Evolutionary conservation across 208 protist species (phyloP).

Genomic region (Trypanosoma lewisi): DNA sequence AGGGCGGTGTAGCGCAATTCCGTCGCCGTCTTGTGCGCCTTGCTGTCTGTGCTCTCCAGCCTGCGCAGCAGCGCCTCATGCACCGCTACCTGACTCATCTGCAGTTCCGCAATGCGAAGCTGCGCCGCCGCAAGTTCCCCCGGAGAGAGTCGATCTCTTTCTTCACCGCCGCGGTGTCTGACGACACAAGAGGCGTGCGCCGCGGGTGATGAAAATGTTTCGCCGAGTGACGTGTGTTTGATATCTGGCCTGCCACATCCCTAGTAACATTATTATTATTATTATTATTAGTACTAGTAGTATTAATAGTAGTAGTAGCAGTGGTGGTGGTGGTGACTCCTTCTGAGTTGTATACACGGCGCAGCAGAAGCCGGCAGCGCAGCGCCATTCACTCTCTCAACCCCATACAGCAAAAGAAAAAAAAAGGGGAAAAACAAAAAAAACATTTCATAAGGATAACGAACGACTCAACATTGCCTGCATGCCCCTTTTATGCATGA

Average conservation of each 20-base stretch:
- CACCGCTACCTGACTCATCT: slow-evolving; percentile 33
- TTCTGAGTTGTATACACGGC: neutral
- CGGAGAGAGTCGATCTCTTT: slow-evolving; percentile 31
- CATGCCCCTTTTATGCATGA: no score
- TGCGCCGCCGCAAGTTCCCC: slow-evolving; percentile 54
- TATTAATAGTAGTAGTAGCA: slow-evolving; percentile 8
- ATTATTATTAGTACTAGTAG: neutral
- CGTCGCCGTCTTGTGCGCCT: slow-evolving; percentile 45
- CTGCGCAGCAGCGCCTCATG: slow-evolving; percentile 35
- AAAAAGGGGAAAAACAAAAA: slow-evolving; percentile 6
- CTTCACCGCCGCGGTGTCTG: neutral
- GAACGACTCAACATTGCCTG: no score
- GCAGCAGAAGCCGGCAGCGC: neutral
- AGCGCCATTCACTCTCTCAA: neutral
- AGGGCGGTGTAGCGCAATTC: slow-evolving; percentile 74
- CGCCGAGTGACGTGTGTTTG: neutral
- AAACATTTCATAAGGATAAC: no score
- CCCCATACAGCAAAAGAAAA: neutral
- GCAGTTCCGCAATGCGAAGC: slow-evolving; percentile 34
- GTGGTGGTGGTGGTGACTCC: neutral
- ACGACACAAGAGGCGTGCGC: neutral
- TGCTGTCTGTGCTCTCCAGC: slow-evolving; percentile 44
- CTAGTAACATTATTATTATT: neutral
- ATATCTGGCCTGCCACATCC: neutral
- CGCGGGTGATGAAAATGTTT: neutral